Evolutionary conservation across 129 eudicot species (phyloP).

Genomic region (Artemisia annua): DNA sequence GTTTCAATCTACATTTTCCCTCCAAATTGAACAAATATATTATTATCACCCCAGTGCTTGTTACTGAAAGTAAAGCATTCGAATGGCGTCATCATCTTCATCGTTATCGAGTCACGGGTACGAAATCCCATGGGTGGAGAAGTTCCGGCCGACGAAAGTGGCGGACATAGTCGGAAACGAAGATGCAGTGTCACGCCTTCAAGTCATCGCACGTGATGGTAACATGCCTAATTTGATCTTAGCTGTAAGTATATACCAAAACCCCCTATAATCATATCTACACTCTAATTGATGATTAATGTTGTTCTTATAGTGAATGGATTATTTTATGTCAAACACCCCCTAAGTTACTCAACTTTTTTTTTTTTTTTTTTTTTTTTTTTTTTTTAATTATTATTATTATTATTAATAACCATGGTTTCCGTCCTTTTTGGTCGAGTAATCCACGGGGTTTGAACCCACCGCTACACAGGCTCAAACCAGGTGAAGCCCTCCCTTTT

Average conservation of each 20-base stretch:
- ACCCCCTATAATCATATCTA: too few relatives aligned
- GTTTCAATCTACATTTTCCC: slow-evolving; percentile 30
- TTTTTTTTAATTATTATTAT: too few relatives aligned
- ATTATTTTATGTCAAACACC: too few relatives aligned
- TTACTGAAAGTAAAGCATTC: background rate
- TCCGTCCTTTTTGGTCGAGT: too few relatives aligned
- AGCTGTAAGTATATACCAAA: slow-evolving; percentile 42
- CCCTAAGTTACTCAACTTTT: too few relatives aligned
- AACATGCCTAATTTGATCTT: slow-evolving; percentile 95
- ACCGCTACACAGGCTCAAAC: too few relatives aligned
- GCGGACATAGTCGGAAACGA: slow-evolving; percentile 90
- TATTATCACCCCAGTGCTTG: slow-evolving; percentile 21
- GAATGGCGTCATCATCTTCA: slow-evolving; percentile 69
- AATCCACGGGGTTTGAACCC: too few relatives aligned
- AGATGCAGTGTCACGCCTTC: slow-evolving; percentile 90
- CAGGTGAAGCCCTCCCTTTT: too few relatives aligned
- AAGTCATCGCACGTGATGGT: slow-evolving; percentile 94
- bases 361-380: too few relatives aligned
- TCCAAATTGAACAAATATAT: slow-evolving; percentile 32
- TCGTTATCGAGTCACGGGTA: slow-evolving; percentile 37
- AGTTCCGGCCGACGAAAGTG: slow-evolving; percentile 81
- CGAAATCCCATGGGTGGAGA: slow-evolving; percentile 99
- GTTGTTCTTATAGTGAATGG: too few relatives aligned
- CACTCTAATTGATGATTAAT: too few relatives aligned
- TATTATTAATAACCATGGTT: too few relatives aligned